phyloP scores from a whole-genome alignment of 1,284 basidiomycete genomes.

The Neotropicomus parvogracilis region DNA sequence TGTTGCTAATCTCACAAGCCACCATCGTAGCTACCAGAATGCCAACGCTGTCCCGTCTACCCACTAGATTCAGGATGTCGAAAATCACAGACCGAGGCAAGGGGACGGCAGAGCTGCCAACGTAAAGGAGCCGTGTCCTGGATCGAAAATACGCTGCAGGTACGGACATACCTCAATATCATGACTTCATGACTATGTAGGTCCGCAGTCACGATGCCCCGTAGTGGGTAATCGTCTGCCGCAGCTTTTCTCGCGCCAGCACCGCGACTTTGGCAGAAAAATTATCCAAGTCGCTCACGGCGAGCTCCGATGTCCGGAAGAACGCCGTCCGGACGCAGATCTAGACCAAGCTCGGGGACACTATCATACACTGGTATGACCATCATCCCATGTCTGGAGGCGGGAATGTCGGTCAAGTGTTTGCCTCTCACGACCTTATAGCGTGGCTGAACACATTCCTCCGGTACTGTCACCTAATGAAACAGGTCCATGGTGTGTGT shows the following conservation, averaged over 20 bases:
- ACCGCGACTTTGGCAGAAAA: not conserved
- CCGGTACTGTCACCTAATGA: no score
- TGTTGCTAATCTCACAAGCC: slow-evolving; percentile 1
- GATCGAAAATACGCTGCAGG: slow-evolving; percentile 29
- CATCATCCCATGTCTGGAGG: slow-evolving; percentile 1
- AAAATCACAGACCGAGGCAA: slow-evolving; percentile 25
- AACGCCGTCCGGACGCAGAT: slow-evolving; percentile 3
- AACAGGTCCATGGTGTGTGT: no score
- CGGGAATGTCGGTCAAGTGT: not conserved
- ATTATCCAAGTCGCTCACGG: not conserved
- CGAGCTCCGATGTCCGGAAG: slow-evolving; percentile 16
- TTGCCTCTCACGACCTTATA: no score
- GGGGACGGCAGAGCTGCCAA: slow-evolving; percentile 28
- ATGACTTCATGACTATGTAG: no score
- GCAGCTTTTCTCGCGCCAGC: not conserved
- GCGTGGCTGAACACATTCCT: no score
- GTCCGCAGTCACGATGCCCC: slow-evolving; percentile 3
- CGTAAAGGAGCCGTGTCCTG: slow-evolving; percentile 33
- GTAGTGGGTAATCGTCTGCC: not conserved
- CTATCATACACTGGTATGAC: slow-evolving; percentile 3
- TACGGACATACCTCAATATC: no score
- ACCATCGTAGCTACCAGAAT: not conserved
- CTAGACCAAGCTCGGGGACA: slow-evolving; percentile 11
- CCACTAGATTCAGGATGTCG: not conserved
- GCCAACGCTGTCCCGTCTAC: not conserved